Evolutionary conservation across 495 filamentous ascomycete species (phyloP).

Genomic region (Jackrogersella minutella): DNA sequence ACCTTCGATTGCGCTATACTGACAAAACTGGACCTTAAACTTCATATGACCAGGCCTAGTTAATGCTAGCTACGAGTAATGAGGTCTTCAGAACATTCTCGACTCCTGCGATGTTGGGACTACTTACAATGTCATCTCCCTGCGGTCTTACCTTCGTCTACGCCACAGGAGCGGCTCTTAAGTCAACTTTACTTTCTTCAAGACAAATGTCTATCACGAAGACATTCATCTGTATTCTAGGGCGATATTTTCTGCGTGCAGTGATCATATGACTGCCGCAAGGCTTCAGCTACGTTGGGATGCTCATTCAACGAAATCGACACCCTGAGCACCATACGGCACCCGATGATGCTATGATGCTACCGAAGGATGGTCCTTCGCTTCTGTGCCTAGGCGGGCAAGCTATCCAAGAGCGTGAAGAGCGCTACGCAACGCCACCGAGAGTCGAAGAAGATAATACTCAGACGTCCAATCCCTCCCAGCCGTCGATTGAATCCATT

Average conservation of each 20-base stretch:
- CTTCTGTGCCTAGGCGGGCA: not conserved
- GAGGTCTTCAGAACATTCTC: not conserved
- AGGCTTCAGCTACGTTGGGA: too few species aligned
- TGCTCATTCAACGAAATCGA: too few species aligned
- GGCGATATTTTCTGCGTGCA: too few species aligned
- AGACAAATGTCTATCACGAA: not conserved
- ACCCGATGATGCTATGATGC: conserved; percentile 21
- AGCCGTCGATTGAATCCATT: not conserved
- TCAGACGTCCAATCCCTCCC: not conserved
- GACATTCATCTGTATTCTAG: not conserved
- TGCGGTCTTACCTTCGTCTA: not conserved
- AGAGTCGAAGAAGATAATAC: not conserved
- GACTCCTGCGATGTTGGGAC: not conserved
- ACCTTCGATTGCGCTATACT: not conserved
- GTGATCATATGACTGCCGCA: too few species aligned
- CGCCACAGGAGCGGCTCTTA: not conserved
- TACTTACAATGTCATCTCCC: not conserved
- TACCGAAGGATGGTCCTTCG: not conserved
- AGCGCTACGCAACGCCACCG: not conserved
- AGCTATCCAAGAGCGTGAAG: not conserved
- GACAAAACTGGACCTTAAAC: not conserved
- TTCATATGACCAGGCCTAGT: not conserved
- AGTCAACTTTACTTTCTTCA: not conserved
- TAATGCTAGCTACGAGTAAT: conserved; percentile 28
- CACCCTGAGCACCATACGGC: too few species aligned